These are phyloP conservation scores for Selenicereus undatus DNA, from an alignment of 148 eudicot genomes.

Conservation along the genomic window DNA sequence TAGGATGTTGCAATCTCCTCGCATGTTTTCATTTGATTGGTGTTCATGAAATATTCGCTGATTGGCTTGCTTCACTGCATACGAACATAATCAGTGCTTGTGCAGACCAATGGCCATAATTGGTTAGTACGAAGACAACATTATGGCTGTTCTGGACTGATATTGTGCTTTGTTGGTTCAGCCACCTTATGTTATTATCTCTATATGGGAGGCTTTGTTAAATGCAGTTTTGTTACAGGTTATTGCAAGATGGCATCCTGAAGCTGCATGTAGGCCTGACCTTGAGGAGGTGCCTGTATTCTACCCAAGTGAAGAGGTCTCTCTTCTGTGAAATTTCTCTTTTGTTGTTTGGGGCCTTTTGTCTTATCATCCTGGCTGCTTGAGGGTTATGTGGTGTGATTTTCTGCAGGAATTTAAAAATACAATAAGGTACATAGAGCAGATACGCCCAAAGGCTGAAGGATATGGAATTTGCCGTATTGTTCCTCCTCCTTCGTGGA, in stretches of 20 bases:
- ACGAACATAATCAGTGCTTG: neutral
- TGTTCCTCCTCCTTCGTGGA: slow-evolving; percentile 92
- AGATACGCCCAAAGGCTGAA: slow-evolving; percentile 74
- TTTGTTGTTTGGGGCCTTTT: neutral
- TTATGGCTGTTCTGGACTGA: neutral
- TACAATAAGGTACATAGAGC: slow-evolving; percentile 64
- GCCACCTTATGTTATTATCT: neutral
- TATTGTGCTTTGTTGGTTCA: slow-evolving; percentile 11
- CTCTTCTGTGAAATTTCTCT: neutral
- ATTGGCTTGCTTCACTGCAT: neutral
- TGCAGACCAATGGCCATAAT: neutral
- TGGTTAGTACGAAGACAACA: neutral
- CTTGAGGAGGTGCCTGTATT: slow-evolving; percentile 89
- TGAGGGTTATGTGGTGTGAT: slow-evolving; percentile 21
- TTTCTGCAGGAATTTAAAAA: slow-evolving; percentile 79
- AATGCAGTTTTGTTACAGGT: slow-evolving; percentile 48
- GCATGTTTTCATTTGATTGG: neutral
- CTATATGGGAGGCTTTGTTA: neutral
- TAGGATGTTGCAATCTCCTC: neutral
- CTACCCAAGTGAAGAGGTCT: slow-evolving; percentile 90
- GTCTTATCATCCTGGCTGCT: neutral
- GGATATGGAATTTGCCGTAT: slow-evolving; percentile 90
- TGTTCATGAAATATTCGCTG: neutral
- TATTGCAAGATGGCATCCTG: slow-evolving; percentile 83
- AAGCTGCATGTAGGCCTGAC: slow-evolving; percentile 70